A percentile compares a stretch with the other conserved stretches of the same genome.
Evolutionary conservation across 148 eudicot species (phyloP).

Genomic region (Limonium bicolor): DNA sequence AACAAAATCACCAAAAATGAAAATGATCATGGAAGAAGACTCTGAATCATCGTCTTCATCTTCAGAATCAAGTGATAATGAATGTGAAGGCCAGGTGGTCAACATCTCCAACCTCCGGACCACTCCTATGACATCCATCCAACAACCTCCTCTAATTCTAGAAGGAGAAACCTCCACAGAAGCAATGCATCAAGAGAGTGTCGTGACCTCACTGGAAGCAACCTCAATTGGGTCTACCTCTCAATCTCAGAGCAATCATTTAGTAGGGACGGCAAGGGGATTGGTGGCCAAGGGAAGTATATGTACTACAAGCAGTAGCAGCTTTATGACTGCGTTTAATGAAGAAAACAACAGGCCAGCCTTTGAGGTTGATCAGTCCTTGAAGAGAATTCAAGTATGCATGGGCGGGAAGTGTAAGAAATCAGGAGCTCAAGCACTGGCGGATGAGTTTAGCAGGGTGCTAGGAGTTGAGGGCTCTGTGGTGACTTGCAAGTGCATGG

Average conservation of each 20-base stretch:
- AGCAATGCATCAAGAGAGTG: no score
- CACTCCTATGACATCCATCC: no score
- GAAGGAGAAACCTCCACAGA: no score
- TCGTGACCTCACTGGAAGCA: no score
- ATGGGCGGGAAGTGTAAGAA: constrained; percentile 94
- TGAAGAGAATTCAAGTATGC: constrained; percentile 64
- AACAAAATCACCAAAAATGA: constrained; percentile 20
- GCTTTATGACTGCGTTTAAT: neutral
- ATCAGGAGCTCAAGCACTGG: constrained; percentile 37
- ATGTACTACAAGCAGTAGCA: neutral
- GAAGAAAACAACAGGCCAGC: neutral
- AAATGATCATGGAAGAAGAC: constrained; percentile 5
- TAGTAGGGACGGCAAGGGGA: no score
- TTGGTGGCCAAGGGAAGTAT: no score
- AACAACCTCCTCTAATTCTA: no score
- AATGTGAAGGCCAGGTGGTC: constrained; percentile 36
- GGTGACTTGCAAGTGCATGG: constrained; percentile 90
- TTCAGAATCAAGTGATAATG: constrained; percentile 67
- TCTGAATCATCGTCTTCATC: constrained; percentile 50
- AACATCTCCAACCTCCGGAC: constrained; percentile 26
- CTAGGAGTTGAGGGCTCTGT: constrained; percentile 36
- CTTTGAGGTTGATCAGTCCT: neutral
- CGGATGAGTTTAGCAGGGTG: constrained; percentile 45
- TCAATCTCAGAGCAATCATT: no score
- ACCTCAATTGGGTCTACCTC: no score